Evolutionary conservation across 257 asterid genomes (phyloP).

Genomic region (Plantago major): DNA sequence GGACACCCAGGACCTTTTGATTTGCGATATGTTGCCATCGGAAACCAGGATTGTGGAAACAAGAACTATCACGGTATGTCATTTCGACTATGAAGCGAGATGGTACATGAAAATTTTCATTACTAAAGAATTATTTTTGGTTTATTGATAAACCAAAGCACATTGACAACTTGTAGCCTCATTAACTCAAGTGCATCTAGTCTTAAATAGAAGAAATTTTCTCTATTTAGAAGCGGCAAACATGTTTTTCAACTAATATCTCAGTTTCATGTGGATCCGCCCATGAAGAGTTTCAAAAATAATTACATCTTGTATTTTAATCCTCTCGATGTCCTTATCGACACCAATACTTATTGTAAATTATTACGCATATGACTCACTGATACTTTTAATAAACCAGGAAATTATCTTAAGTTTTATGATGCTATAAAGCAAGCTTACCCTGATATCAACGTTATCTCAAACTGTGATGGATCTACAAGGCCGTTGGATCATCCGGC

Average conservation of each 20-base stretch:
- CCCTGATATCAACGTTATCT: conserved; percentile 68
- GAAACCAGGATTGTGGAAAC: conserved; percentile 87
- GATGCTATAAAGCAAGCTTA: conserved; percentile 56
- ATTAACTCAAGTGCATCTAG: no score
- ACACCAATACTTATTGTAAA: no score
- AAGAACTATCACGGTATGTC: conserved; percentile 71
- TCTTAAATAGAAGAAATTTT: no score
- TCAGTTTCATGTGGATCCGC: no score
- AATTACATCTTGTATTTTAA: no score
- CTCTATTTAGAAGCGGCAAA: no score
- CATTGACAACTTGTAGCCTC: no score
- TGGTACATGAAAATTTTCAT: neutral
- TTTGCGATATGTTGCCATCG: conserved; percentile 70
- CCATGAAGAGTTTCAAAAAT: no score
- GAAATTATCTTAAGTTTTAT: conserved; percentile 84
- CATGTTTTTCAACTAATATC: no score
- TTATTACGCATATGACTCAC: neutral
- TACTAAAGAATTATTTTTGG: no score
- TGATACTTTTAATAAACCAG: conserved; percentile 24
- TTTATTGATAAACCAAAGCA: no score
- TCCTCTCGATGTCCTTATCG: no score
- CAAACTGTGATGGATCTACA: conserved; percentile 80
- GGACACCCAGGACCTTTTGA: conserved; percentile 86
- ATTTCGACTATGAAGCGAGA: neutral
- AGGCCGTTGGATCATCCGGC: conserved; percentile 76